Evolutionary conservation across 169 alveolate species (phyloP).

Genomic region (Eimeria acervulina): DNA sequence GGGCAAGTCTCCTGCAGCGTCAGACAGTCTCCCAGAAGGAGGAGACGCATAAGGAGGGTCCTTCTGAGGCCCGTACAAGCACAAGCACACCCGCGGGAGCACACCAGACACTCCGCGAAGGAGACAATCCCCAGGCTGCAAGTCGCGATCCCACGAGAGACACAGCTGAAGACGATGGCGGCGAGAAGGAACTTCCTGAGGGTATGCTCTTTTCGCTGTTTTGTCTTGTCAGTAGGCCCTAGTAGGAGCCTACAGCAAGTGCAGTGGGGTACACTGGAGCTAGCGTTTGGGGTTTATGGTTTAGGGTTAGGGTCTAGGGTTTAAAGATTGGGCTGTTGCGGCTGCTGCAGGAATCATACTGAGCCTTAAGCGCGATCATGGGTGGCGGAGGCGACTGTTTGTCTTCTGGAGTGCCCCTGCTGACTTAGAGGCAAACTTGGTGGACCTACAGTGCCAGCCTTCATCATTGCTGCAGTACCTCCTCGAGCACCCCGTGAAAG

Average conservation of each 20-base stretch:
- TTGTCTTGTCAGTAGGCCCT: neutral
- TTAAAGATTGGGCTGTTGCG: neutral
- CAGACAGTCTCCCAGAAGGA: neutral
- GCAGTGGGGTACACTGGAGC: neutral
- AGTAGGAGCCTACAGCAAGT: neutral
- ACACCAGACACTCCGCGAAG: neutral
- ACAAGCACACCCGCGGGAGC: no score
- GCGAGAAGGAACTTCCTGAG: neutral
- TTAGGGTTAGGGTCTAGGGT: neutral
- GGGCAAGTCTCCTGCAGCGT: constrained; percentile 13
- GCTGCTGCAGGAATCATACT: constrained; percentile 4
- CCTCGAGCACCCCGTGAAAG: constrained; percentile 66
- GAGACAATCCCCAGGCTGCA: constrained; percentile 1
- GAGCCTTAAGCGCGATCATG: constrained; percentile 51
- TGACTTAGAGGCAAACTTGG: neutral
- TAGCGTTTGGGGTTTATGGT: neutral
- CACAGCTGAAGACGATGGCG: neutral
- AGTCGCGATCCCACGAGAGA: neutral
- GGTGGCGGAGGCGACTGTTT: constrained; percentile 62
- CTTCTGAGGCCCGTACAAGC: constrained; percentile 6
- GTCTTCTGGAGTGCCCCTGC: constrained; percentile 69
- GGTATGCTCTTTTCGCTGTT: neutral
- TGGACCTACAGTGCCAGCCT: constrained; percentile 69
- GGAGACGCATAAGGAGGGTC: neutral
- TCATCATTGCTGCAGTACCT: constrained; percentile 64